Evolutionary conservation across 345 rosid genomes (phyloP), one percentile per base, ranked within the genome.

Genomic region (Populus deltoides): DNA sequence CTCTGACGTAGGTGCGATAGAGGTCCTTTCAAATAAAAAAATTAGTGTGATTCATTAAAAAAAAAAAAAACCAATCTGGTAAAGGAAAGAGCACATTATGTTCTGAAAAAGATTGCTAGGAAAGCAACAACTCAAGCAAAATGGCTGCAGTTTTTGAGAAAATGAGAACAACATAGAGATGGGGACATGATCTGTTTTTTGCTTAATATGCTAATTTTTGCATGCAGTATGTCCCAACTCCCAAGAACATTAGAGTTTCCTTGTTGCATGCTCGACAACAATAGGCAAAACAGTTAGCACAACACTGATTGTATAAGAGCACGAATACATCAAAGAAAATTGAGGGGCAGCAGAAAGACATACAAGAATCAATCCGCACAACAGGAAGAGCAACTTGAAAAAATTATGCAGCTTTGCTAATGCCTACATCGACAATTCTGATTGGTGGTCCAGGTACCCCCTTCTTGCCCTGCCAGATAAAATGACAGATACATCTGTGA

Each of bases 351-450:
- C 25, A 68, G 8, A 11, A 70, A 22, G 62, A 72, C 81, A 0
- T 63, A 78, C 81, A 72, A 53, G 73, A 72, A 72, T 78, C 72
- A 20, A 53, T 72, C 29, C 51, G 62, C 16, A 80, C 75, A 49
- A 75, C 78, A 45, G 82, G 82, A 24, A 80, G 75, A 22, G 82
- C 78, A 41, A 80, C 82, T 63, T 71, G 82, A 41, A 80, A 75
- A 10, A 80, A 62, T 25, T 70, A 80, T 6, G 79, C 82, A n/a
- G 33, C 71, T 63, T 63, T 49, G 82, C 75, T 70, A 3, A 49
- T 49, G 68, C 79, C 79, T 17, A 80, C 70, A 53, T 70, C 82
- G 13, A 80, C 75, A 24, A 57, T 45, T 41, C 75, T 71, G 31
- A 80, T 47, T 75, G 65, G 75, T 6, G 66, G 62, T 41, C 75